Evolutionary conservation across 352 stramenopile genomes (phyloP), one percentile per base, ranked within the genome.

Genomic region (Pythium plurisporium): DNA sequence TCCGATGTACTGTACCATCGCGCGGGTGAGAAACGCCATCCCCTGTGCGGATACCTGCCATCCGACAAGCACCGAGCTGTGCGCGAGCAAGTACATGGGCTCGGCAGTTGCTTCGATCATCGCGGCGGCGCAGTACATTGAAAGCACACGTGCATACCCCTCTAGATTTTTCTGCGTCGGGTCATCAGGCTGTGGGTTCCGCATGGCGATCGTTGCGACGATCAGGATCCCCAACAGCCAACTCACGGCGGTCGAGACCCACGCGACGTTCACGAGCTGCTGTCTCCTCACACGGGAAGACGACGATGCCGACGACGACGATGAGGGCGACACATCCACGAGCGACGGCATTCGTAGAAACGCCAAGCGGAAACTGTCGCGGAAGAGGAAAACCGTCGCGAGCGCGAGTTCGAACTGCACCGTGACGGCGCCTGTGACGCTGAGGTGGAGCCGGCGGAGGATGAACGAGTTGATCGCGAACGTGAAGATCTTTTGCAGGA

Each of bases 341-440:
- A 94, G 65, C 45, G 79, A 80, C 22, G 79, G 74, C 70, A 90
- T 82, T 19, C 87, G 85, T 29, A 96, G 70, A 47, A 92, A 92
- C 14, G 86, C 86, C 19, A 97, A 62, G 2, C 89, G 86, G 53
- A 96, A 93, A 45, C 83, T 87, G 55, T 97, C 89, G 29, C 88
- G 81, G n/a, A 97, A 62, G 19, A 96, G 75, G 54, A 97, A 94
- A 55, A 89, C 84, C 36, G 86, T 95, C 23, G 87, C 91, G 30
- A 96, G 68, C 31, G 89, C 81, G 30, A 97, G 70, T 61, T 97
- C 91, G 31, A 97, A 72, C 8, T 86, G 87, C 49, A 97, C 82
- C 1, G 86, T 90, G 41, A 87, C 83, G 47, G 79, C 75, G 29
- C 88, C 88, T 0, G 88, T 86, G 19, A 96, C 73, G 55, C 76